phyloP scores from a whole-genome alignment of 441 rosid genomes.

The Pelargonium cotyledonis region DNA sequence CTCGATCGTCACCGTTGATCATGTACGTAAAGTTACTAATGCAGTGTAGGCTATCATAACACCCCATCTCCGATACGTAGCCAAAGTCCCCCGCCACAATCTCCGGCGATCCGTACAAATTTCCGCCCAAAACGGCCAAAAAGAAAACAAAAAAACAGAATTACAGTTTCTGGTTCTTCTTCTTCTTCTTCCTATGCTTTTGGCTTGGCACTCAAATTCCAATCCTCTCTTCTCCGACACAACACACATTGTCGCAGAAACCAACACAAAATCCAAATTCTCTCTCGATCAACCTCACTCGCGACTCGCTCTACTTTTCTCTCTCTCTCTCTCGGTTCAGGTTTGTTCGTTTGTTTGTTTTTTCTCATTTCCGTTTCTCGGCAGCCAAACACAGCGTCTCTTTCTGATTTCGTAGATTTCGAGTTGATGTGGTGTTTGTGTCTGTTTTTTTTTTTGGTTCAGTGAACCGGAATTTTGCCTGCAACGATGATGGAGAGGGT shows the following conservation, averaged over 20 bases:
- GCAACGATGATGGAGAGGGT: slow-evolving; percentile 59
- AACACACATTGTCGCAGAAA: no score
- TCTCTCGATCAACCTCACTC: not conserved
- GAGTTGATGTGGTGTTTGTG: no score
- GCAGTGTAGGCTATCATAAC: not conserved
- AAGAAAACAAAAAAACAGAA: not conserved
- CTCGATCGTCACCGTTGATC: no score
- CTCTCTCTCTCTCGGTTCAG: not conserved
- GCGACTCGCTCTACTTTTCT: not conserved
- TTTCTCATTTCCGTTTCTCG: not conserved
- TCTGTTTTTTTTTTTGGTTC: not conserved
- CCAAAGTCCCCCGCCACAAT: not conserved
- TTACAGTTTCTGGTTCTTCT: not conserved
- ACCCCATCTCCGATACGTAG: not conserved
- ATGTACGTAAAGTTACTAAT: not conserved
- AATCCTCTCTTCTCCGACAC: not conserved
- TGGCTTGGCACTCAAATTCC: not conserved
- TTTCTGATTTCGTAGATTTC: no score
- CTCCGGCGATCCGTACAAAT: not conserved
- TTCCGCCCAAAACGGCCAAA: not conserved
- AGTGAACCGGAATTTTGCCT: not conserved
- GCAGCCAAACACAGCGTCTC: not conserved
- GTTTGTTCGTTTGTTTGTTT: not conserved
- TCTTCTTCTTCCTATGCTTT: no score
- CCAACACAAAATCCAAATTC: no score